Evolutionary conservation across 805 yeast species (phyloP), one percentile per base, ranked within the genome.

Genomic region (Yarrowia sp.): DNA sequence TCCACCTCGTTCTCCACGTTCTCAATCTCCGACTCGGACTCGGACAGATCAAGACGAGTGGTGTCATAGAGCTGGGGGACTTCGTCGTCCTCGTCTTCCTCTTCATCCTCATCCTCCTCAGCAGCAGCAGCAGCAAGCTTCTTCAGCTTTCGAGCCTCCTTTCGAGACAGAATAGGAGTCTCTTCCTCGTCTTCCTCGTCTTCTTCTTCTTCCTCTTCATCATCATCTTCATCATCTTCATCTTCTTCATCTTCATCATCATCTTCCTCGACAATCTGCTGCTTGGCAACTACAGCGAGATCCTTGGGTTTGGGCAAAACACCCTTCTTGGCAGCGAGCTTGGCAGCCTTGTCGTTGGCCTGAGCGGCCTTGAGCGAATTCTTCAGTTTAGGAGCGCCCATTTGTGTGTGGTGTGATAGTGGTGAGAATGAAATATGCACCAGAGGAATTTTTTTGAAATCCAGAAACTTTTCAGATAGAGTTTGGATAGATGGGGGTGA

Each of bases 1-100:
- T 89, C 93, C 68, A 86, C 91, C 9, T 87, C 94, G 50, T 85
- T 90, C 38, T 84, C 87, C 53, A 83, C 87, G 46, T 83, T 87
- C 15, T 82, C 87, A 10, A 73, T 75, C 15, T 79, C 83, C 4
- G 76, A 79, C 1, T 80, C 81, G 7, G 74, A 79, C 6, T 78
- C 81, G 8, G 70, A 78, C 72, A 55, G 80, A 80, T 50, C 80
- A 77, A 60, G 71, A 36, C 69, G 67, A 2, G 69, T 52, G 20
- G 73, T 43, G 43, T 76, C 77, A 20, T 74, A 68, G 20, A 78
- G 79, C 17, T 24, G 60, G 20, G 56, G 56, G 2, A 75, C 81
- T 12, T 76, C 79, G 7, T 76, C 79, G 4, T 73, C 77, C 9
- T 72, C 79, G 14, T 73, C 78, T 8, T 71, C 75, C 3, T 71